Base-by-base conservation (phyloP, 176 grass and related monocot genomes). In the Hordeum vulgare region DNA sequence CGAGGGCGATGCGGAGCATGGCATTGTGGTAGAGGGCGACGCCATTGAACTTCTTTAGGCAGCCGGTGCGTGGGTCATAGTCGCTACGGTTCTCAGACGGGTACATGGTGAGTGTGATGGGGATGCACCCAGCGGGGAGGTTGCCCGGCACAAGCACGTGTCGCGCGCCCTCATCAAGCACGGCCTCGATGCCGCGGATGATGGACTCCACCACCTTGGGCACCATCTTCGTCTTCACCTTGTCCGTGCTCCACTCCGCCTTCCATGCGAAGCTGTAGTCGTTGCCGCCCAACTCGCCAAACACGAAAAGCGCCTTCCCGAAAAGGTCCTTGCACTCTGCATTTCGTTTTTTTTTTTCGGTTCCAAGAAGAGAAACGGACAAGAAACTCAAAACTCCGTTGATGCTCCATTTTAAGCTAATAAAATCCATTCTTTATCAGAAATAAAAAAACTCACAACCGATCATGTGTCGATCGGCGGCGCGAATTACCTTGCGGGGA, bases 271-370 rank as follows among this genome's bases (percentile, higher is more conserved):
- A 91, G 73, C 84, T 86, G 83, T 98, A 98, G 81, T 98, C 96
- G 77, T 98, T 98, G 26, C 92, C 93, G 1, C 96, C 93, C 79
- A 98, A 90, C 86, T 95, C 96, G 51, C 96, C 96, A 42, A 95
- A 79, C 54, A 95, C 76, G 85, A 98, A 95, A n/a, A 98, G 90
- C 1, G 93, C 80, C 18, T 72, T 95, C 4, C 47, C 74, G 45
- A 95, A 88, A 12, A 91, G 81, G 0, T 90, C 75, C 9, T 62
- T 84, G 84, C 92, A 95, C 57, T 82, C 94, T 92, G 74, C 36
- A 51, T 49, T 49, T 47, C 11, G 37, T 9, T 10, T 42, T 41
- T 42, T 42, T 42, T 42, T 12, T 2, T 33, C 31, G 3, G n/a
- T n/a, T 33, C 3, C 31, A 42, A 12, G 11, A 42, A 10, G 37